phyloP scores from a whole-genome alignment of 169 alveolate species.

The Cyclospora cayetanensis region DNA sequence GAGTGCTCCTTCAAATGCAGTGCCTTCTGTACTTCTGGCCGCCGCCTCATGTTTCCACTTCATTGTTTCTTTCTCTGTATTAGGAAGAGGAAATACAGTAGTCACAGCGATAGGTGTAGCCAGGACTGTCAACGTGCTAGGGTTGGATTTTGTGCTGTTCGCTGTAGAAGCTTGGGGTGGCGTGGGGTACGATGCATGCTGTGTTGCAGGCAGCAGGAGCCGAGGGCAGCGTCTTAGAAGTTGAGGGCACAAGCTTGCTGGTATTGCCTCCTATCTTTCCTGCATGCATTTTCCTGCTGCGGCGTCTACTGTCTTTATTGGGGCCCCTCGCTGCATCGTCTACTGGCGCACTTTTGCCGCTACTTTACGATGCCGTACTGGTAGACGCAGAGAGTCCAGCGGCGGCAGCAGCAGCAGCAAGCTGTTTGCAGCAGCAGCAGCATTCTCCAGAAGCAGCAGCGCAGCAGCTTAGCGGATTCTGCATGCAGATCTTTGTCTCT shows the following conservation, averaged over 20 bases:
- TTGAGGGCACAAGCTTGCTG: slow-evolving; percentile 36
- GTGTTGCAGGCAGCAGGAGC: slow-evolving; percentile 32
- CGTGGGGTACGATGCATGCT: too few relatives aligned
- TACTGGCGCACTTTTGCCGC: slow-evolving; percentile 10
- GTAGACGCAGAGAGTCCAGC: slow-evolving; percentile 35
- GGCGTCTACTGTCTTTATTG: slow-evolving; percentile 40
- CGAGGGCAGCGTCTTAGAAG: slow-evolving; percentile 41
- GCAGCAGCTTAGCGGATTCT: slow-evolving; percentile 38
- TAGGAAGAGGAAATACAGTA: too few relatives aligned
- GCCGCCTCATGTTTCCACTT: too few relatives aligned
- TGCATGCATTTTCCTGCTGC: slow-evolving; percentile 33
- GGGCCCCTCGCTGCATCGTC: slow-evolving; percentile 48
- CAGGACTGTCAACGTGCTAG: too few relatives aligned
- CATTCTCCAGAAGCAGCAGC: slow-evolving; percentile 61
- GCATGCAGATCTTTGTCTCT: slow-evolving; percentile 38
- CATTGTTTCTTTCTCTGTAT: too few relatives aligned
- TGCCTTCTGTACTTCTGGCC: too few relatives aligned
- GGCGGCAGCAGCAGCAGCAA: slow-evolving; percentile 43
- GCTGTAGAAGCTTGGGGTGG: too few relatives aligned
- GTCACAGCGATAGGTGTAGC: too few relatives aligned
- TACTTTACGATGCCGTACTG: slow-evolving; percentile 20
- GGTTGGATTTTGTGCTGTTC: too few relatives aligned
- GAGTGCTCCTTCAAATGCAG: too few relatives aligned
- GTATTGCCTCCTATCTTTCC: slow-evolving; percentile 27
- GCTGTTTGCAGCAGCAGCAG: slow-evolving; percentile 57